Evolutionary conservation across 495 filamentous ascomycete species (phyloP), one percentile per base, ranked within the genome.

Genomic region (Lichina pygmaea): DNA sequence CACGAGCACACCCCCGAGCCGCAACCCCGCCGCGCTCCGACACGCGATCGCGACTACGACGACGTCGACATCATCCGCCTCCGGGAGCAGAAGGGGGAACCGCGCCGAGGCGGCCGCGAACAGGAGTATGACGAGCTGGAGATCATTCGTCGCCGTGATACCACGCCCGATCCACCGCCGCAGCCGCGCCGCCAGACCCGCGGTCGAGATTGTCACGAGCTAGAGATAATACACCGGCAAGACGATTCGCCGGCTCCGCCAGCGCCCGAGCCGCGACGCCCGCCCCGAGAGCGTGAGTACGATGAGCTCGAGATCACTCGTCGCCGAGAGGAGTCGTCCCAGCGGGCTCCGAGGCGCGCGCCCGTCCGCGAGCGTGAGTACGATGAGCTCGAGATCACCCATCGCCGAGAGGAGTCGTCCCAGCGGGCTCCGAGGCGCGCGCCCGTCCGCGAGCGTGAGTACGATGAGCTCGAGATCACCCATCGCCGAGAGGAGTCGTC

Each of bases 401-500:
- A n/a, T n/a, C n/a, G n/a, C n/a, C n/a, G n/a, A n/a, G n/a, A n/a
- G n/a, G n/a, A n/a, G n/a, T n/a, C n/a, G n/a, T n/a, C n/a, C n/a
- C n/a, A n/a, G n/a, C n/a, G n/a, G n/a, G n/a, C n/a, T n/a, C n/a
- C n/a, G n/a, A n/a, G n/a, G n/a, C 45, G 43, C 43, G 43, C 47
- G n/a, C 46, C 49, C 11, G 53, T 57, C 42, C 51, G 49, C 37
- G 53, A 53, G 9, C 53, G 52, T 16, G 50, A 53, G 48, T 56
- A 60, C 48, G 56, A 60, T 10, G 57, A 62, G 7, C 47, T 62
- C 17, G n/a, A n/a, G n/a, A n/a, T n/a, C n/a, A n/a, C n/a, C n/a
- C n/a, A 2, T 24, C 24, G 24, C 24, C 24, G 24, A 4, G 24
- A 24, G 24, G 24, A 24, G 24, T 24, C 24, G 24, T 2, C 24